Percentiles rank a stretch among this genome's conserved stretches.
Conservation (phyloP, 225 moss, liverwort and hornwort genomes). For the Marchantia polymorpha region DNA sequence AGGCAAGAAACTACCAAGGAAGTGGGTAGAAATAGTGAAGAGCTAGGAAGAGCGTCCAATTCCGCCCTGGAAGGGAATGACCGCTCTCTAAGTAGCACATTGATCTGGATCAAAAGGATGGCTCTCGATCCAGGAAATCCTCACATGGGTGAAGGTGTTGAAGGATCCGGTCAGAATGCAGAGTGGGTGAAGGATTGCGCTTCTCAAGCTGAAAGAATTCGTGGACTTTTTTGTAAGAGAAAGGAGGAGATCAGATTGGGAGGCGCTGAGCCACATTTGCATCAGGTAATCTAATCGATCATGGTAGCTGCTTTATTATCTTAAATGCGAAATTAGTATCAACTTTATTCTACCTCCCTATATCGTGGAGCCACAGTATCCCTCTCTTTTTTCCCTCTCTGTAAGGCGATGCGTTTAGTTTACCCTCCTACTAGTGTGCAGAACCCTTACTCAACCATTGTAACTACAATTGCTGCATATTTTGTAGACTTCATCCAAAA, state of each 20-base stretch:
- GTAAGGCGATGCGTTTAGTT: no score
- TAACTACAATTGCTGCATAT: no score
- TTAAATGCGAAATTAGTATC: no score
- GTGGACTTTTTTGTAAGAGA: conserved; percentile 61
- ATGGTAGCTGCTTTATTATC: neutral
- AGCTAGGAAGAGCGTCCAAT: conserved; percentile 25
- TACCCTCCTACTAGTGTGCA: no score
- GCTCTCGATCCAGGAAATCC: conserved; percentile 60
- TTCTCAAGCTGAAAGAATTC: conserved; percentile 55
- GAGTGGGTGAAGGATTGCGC: conserved; percentile 61
- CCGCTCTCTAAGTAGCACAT: conserved; percentile 50
- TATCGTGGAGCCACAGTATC: neutral
- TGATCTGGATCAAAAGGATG: conserved; percentile 73
- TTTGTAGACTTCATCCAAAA: no score
- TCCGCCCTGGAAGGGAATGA: conserved; percentile 51
- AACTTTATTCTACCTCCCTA: no score
- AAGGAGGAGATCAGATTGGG: conserved; percentile 46
- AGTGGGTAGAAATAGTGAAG: neutral
- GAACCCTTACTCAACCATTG: no score
- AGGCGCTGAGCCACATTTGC: conserved; percentile 41
- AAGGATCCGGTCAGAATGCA: conserved; percentile 52
- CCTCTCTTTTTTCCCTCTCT: no score
- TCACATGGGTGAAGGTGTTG: conserved; percentile 41
- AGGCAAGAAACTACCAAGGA: conserved; percentile 21
- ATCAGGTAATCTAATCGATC: conserved; percentile 31